These are phyloP conservation scores for Cyberlindnera lachancei DNA, from an alignment of 805 yeast genomes.

Conservation along the genomic window DNA sequence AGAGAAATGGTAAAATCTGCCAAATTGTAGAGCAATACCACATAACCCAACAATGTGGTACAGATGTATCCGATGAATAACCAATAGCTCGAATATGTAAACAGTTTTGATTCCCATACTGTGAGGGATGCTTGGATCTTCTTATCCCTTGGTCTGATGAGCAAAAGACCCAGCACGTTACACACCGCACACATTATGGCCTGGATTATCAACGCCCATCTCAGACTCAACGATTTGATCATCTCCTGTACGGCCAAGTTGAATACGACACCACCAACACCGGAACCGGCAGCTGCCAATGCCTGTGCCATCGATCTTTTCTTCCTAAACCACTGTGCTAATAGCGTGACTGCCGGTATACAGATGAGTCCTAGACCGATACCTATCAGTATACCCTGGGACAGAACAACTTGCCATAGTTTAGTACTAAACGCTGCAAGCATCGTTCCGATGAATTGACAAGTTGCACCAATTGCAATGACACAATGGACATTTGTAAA, in stretches of 20 bases:
- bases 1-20: constrained; percentile 53
- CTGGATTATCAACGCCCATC: constrained; percentile 30
- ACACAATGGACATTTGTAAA: constrained; percentile 35
- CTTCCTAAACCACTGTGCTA: constrained; percentile 68
- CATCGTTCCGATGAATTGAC: constrained; percentile 48
- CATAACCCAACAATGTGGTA: constrained; percentile 53
- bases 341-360: constrained; percentile 48
- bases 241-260: constrained; percentile 29
- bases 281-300: constrained; percentile 33
- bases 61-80: constrained; percentile 33
- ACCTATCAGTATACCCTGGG: constrained; percentile 63
- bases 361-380: constrained; percentile 44
- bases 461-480: constrained; percentile 39
- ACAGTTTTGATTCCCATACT: constrained; percentile 34
- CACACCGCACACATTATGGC: constrained; percentile 30
- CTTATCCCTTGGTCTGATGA: constrained; percentile 33
- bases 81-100: constrained; percentile 36
- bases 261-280: constrained; percentile 38
- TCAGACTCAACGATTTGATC: constrained; percentile 22
- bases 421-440: constrained; percentile 53
- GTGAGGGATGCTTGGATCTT: constrained; percentile 28
- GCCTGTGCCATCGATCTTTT: constrained; percentile 45
- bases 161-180: constrained; percentile 25
- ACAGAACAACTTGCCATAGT: constrained; percentile 57
- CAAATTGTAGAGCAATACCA: constrained; percentile 48